A percentile compares a stretch with the other conserved stretches of the same genome.
Evolutionary conservation across 257 asterid species (phyloP).

Genomic region (Henckelia pumila): DNA sequence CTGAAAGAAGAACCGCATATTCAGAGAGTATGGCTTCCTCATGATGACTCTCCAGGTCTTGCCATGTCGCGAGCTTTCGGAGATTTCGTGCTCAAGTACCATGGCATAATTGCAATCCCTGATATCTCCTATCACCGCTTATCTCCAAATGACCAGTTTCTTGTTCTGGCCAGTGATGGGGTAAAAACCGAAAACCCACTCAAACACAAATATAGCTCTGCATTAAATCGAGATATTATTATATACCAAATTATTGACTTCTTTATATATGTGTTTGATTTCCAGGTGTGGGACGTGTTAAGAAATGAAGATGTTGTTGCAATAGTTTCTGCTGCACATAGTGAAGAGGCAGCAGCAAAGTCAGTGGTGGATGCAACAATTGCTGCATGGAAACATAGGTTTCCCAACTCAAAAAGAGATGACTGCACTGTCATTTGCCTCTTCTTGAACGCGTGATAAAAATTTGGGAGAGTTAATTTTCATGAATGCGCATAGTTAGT

Average conservation of each 20-base stretch:
- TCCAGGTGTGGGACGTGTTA: slow-evolving; percentile 86
- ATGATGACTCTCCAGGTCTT: slow-evolving; percentile 72
- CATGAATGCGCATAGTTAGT: not conserved
- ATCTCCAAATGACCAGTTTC: slow-evolving; percentile 56
- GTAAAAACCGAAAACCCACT: slow-evolving; percentile 25
- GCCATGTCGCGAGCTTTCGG: slow-evolving; percentile 93
- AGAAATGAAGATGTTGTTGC: slow-evolving; percentile 55
- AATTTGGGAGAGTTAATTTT: not conserved
- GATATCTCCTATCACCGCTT: slow-evolving; percentile 54
- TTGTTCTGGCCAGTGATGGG: slow-evolving; percentile 88
- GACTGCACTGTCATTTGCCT: slow-evolving; percentile 69
- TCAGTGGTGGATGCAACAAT: slow-evolving; percentile 66
- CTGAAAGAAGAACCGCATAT: slow-evolving; percentile 64
- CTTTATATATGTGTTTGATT: not conserved
- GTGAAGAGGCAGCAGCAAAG: slow-evolving; percentile 58
- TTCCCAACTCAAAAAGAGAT: slow-evolving; percentile 64
- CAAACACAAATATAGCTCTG: too few relatives aligned
- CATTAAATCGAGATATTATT: not conserved
- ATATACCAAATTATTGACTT: not conserved
- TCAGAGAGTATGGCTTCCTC: slow-evolving; percentile 75
- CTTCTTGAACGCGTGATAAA: slow-evolving; percentile 29
- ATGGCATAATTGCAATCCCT: slow-evolving; percentile 69
- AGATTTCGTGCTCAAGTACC: slow-evolving; percentile 61
- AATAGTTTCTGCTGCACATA: slow-evolving; percentile 42
- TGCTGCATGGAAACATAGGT: slow-evolving; percentile 60